Evolutionary conservation across 2,329 filamentous ascomycete species (phyloP), one percentile per base, ranked within the genome.

Genomic region (Alternaria postmessia): DNA sequence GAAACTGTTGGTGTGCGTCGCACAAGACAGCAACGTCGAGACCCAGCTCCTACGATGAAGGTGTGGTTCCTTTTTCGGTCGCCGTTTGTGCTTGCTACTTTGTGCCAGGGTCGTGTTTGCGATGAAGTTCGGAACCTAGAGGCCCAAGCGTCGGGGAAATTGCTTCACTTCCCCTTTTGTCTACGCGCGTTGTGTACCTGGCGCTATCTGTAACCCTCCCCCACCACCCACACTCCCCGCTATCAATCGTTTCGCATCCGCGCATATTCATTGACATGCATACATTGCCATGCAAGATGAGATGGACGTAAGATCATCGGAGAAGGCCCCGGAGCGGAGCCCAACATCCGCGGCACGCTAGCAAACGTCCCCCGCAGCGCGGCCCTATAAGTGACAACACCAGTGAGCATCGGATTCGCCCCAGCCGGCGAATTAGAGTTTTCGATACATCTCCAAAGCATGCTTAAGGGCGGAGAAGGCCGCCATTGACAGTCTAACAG

Each of bases 141-240:
- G 56, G 43, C 51, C 54, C 57, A 53, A 59, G 64, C 59, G 62
- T 28, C 49, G 9, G 60, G 46, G 32, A 61, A 58, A 64, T 64
- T 55, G 48, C 36, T 51, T 44, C 30, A 28, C 54, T 58, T 51
- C 53, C 55, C 58, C 51, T 54, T 61, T 58, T 28, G 56, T 53
- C 56, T 34, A 51, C 44, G 59, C 54, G 52, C 57, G 52, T 55
- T 39, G 14, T 55, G 34, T 57, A 24, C 58, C 57, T 59, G 54
- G 32, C 30, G 34, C 32, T 36, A 36, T 34, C 30, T 34, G 32
- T 55, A 54, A 47, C 56, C 39, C 43, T 58, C 26, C 51, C 51
- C 49, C 59, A 62, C 53, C 28, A 51, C 48, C 36, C 39, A 24
- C 20, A 24, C 20, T 42, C 59, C 46, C 30, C 57, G 38, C 32